Evolutionary conservation across 441 rosid species (phyloP).

Genomic region (Syzygium malaccense): DNA sequence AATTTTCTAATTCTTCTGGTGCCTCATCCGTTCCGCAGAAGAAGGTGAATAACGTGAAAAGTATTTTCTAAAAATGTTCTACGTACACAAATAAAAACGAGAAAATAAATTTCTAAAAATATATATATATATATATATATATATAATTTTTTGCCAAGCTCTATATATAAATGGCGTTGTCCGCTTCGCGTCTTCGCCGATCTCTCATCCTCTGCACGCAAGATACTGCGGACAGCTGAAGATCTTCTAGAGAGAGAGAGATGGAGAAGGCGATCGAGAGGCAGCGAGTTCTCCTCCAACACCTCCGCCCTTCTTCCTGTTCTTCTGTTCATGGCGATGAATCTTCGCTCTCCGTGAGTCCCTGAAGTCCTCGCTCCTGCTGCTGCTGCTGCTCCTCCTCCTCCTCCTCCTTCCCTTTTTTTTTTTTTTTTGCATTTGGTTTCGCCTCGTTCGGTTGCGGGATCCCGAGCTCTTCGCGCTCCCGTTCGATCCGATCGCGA

Average conservation of each 20-base stretch:
- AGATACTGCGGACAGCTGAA: background rate
- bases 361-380: background rate
- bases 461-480: background rate
- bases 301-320: conserved; percentile 48
- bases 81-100: no score
- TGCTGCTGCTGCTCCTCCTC: background rate
- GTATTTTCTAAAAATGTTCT: no score
- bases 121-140: no score
- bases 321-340: conserved; percentile 25
- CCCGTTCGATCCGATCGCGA: background rate
- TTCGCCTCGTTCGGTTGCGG: background rate
- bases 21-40: no score
- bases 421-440: background rate
- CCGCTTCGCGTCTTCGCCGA: rapidly evolving
- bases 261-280: conserved; percentile 91
- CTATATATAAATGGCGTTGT: background rate
- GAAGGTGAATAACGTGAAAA: no score
- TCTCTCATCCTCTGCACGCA: background rate
- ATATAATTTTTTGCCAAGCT: background rate
- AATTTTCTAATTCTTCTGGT: no score
- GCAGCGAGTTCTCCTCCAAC: conserved; percentile 77
- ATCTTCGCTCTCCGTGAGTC: conserved; percentile 54
- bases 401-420: background rate
- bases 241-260: background rate
- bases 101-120: background rate